Evolutionary conservation across 2,329 filamentous ascomycete genomes (phyloP).

Genomic region (Diaporthe citrichinensis): DNA sequence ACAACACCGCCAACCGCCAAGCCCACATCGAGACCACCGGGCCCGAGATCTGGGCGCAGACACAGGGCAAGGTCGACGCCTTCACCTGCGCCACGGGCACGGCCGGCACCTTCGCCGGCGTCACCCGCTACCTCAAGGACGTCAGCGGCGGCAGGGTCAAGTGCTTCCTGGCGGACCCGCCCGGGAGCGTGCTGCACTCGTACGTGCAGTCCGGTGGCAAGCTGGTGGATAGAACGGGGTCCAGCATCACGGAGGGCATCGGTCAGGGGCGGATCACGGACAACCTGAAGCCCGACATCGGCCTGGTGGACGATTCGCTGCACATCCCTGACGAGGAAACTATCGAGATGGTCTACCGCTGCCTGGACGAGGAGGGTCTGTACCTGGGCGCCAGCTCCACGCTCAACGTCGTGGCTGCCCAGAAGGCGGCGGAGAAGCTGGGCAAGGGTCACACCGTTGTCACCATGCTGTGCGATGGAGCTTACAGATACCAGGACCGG

Average conservation of each 20-base stretch:
- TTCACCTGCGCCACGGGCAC: slow-evolving; percentile 98
- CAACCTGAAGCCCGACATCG: slow-evolving; percentile 89
- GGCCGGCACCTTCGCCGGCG: slow-evolving; percentile 89
- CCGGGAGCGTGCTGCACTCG: slow-evolving; percentile 91
- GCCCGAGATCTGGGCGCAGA: slow-evolving; percentile 97
- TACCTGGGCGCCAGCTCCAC: slow-evolving; percentile 96
- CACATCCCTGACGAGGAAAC: slow-evolving; percentile 92
- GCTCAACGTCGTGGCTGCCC: slow-evolving; percentile 94
- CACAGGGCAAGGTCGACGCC: slow-evolving; percentile 85
- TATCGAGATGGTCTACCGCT: slow-evolving; percentile 97
- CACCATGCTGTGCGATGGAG: slow-evolving; percentile 93
- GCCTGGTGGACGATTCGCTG: slow-evolving; percentile 85
- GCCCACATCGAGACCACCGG: slow-evolving; percentile 98
- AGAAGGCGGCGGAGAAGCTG: slow-evolving; percentile 91
- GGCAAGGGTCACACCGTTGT: slow-evolving; percentile 92
- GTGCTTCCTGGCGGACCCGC: slow-evolving; percentile 92
- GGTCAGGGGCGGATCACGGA: slow-evolving; percentile 97
- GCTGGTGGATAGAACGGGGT: slow-evolving; percentile 83
- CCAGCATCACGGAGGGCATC: slow-evolving; percentile 97
- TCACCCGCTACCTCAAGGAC: slow-evolving; percentile 90
- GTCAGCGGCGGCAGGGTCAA: slow-evolving; percentile 83
- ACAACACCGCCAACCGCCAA: slow-evolving; percentile 93
- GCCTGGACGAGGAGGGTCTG: slow-evolving; percentile 93
- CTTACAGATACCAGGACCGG: slow-evolving; percentile 96
- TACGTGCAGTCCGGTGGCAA: slow-evolving; percentile 90